These are phyloP conservation scores for Domatiomyces globalis DNA, from an alignment of 2,329 filamentous ascomycete genomes.

Conservation along the genomic window DNA sequence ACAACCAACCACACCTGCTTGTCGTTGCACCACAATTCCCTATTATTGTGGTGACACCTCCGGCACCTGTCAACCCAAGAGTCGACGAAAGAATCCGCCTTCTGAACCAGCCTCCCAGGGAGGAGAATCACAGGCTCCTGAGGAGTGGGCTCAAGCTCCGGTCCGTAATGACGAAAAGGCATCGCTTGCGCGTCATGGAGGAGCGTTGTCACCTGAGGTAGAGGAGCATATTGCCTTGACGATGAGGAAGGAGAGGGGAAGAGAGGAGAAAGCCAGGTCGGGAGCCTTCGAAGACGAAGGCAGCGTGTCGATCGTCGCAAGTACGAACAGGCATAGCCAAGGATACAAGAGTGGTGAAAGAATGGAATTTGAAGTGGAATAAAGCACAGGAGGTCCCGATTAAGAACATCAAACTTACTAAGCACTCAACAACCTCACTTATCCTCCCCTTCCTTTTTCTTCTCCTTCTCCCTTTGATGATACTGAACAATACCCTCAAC, in stretches of 20 bases:
- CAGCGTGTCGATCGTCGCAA: too few species aligned
- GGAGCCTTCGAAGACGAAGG: too few species aligned
- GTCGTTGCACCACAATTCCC: too few species aligned
- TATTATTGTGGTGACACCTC: too few species aligned
- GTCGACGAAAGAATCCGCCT: too few species aligned
- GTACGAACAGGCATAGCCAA: too few species aligned
- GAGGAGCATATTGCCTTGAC: constrained; percentile 7
- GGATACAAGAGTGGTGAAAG: constrained; percentile 14
- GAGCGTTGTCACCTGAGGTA: too few species aligned
- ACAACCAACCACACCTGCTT: too few species aligned
- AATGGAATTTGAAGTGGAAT: constrained; percentile 19
- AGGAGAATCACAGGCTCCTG: neutral
- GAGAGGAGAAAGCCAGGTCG: too few species aligned
- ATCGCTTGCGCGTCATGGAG: constrained; percentile 2
- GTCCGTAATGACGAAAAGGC: neutral
- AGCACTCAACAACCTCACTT: neutral
- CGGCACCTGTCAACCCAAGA: too few species aligned
- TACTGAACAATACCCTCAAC: neutral
- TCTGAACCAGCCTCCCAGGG: neutral
- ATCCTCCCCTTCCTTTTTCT: neutral
- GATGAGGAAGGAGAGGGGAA: too few species aligned
- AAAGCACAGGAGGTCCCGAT: constrained; percentile 18
- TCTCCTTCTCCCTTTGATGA: neutral
- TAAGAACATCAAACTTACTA: constrained; percentile 6
- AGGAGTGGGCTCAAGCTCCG: neutral